A percentile compares a stretch with the other conserved stretches of the same genome.
These are phyloP conservation scores for Physcomitrium patens DNA, from an alignment of 225 moss, liverwort and hornwort genomes.

Conservation along the genomic window DNA sequence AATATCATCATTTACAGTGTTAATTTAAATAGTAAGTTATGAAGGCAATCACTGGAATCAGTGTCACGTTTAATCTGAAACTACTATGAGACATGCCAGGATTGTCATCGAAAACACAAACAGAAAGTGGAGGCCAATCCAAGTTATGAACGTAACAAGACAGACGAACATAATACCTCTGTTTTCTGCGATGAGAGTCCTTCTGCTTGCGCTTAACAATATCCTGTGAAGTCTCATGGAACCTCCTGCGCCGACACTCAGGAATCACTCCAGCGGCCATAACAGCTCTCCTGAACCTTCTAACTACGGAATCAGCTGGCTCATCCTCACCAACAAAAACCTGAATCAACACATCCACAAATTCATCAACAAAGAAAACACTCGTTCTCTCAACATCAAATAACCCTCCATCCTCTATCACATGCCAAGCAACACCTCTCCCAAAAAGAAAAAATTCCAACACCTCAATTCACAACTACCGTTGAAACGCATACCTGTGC, in stretches of 20 bases:
- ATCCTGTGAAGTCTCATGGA: constrained; percentile 94
- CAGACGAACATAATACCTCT: constrained; percentile 31
- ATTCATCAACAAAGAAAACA: background rate
- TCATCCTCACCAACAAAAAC: constrained; percentile 96
- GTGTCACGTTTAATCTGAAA: no score
- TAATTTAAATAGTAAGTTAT: no score
- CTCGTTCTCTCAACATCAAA: no score
- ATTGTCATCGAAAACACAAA: background rate
- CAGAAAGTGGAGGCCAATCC: background rate
- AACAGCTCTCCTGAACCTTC: constrained; percentile 91
- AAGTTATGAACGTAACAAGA: background rate
- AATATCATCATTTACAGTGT: no score
- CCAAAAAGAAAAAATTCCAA: background rate
- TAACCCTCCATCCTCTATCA: no score
- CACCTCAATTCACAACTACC: constrained; percentile 3
- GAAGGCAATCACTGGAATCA: no score
- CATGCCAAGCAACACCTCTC: no score
- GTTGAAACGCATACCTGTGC: constrained; percentile 40
- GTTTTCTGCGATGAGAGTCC: constrained; percentile 75
- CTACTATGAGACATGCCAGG: background rate
- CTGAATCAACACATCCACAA: constrained; percentile 35
- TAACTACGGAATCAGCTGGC: constrained; percentile 88
- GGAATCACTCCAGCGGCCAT: constrained; percentile 97
- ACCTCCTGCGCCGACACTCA: constrained; percentile 89
- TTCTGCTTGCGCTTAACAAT: constrained; percentile 94